Base-by-base conservation (phyloP, 2,329 filamentous ascomycete genomes). In the Lecanoromycetidae sp. region DNA sequence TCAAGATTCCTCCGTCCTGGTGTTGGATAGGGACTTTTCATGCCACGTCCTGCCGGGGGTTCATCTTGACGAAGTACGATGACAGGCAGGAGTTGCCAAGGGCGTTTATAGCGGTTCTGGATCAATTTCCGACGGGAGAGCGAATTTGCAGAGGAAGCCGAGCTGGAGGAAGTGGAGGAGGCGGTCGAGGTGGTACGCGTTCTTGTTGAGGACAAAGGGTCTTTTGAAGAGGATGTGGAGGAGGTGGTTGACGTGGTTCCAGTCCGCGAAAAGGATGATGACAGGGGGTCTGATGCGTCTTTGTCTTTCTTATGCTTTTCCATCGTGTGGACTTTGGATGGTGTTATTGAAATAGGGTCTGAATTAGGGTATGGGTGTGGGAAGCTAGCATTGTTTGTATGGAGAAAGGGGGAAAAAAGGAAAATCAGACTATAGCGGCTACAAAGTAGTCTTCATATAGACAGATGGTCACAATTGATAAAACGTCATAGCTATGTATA, bases 21-120 rank as follows among this genome's bases (percentile, higher is more conserved):
- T 8, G 37, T 47, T 13, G 44, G 44, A 20, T 47, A 47, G 19
- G 44, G 44, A 26, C 35, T 47, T 25, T 33, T 41, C 23, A 27
- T 36, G n/a, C 37, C 44, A 20, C 25, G 40, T 4, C 35, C 15
- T 1, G 15, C n/a, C 37, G 19, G 29, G 13, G 44, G 44, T 30
- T 25, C 9, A 17, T 42, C 44, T 15, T 47, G 36, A 17, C 39
- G 35, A 34, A 29, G 36, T 12, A 47, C 30, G 30, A 47, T 29
- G 15, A 34, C 30, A 3, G 44, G 29, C 13, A 47, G 26, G 23
- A 47, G 38, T 34, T 47, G 44, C 44, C 44, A 47, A 9, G 44
- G 44, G 17, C 44, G 20, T 22, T 41, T 47, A 25, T 38, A 30
- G 20, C 25, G 34, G 9, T 38, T 29, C 8, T 20, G 35, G 29